Base-by-base conservation (phyloP, 2,329 filamentous ascomycete genomes). In the Stachybotrys chartarum region DNA sequence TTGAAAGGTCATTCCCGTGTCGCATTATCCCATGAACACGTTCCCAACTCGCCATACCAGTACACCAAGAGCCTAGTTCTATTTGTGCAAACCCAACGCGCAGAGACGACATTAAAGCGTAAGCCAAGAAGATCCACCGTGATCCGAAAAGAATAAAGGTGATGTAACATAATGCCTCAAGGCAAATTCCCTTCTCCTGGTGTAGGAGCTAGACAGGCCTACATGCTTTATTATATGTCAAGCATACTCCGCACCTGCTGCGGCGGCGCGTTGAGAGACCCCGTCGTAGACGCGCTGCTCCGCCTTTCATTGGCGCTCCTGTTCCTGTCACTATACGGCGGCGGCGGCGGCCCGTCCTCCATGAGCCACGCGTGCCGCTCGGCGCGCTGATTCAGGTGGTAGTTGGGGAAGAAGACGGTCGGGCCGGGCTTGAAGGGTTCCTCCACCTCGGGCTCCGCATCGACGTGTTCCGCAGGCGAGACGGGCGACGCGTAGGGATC, bases 171-270 rank as follows among this genome's bases (percentile, higher is more conserved):
- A 4, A 24, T 24, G 24, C 24, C 24, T 24, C 3, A 24, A 24
- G 24, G 24, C 24, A 24, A 24, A 24, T 24, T 24, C 4, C 24
- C 24, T 24, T 24, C 24, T 24, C 24, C 24, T 24, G 4, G 4
- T 24, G 24, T 24, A 24, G 24, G 24, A 24, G 24, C 24, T 24
- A 4, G 24, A 24, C 24, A 4, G 24, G 24, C 24, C 3, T 24
- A 4, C 24, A 24, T 24, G 35, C 14, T 14, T 42, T 42, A 84
- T 42, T 42, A 84, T 14, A 84, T 63, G 61, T 84, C 81, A 61
- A 84, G 60, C 81, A 84, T 84, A 63, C 81, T 84, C 61, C 70
- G 73, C 6, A 83, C 68, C 61, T 81, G 75, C 63, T 82, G 78
- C n/a, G 80, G 78, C 54, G 74, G 75, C 14, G 16, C 35, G 7